Conservation (phyloP, 106 monocot genomes). For the Allium sativum region DNA sequence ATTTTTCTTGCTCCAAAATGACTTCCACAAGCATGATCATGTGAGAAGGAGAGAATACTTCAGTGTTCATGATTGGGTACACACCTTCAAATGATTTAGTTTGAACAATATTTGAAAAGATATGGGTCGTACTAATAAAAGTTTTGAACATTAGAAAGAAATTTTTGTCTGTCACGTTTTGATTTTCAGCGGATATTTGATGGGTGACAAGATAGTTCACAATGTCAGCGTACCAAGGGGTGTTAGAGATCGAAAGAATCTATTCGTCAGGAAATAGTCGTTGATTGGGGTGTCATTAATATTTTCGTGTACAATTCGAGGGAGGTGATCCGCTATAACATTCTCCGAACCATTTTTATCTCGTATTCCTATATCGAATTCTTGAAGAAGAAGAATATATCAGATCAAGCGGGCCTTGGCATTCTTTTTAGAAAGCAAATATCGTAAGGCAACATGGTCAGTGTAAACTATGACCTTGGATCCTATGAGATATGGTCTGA, state of each 20-base stretch:
- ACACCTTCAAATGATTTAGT: no score
- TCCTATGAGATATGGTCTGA: neutral
- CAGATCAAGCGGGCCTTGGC: neutral
- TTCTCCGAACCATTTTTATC: conserved; percentile 6
- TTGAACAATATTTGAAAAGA: neutral
- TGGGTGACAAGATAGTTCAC: neutral
- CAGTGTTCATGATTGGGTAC: no score
- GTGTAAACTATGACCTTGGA: neutral
- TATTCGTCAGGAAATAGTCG: neutral
- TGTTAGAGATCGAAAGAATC: neutral
- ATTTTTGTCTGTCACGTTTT: neutral
- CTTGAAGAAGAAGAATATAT: neutral
- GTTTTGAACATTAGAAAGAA: neutral
- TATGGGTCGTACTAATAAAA: neutral
- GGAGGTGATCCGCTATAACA: neutral
- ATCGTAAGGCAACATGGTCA: neutral
- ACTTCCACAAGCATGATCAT: no score
- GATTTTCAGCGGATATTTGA: neutral
- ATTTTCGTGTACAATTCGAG: neutral
- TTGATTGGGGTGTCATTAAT: neutral
- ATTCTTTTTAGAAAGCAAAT: conserved; percentile 1
- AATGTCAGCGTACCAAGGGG: neutral
- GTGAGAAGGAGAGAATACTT: no score
- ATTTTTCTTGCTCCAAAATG: no score
- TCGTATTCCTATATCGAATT: neutral